phyloP scores from a whole-genome alignment of 1,284 basidiomycete genomes.

The Moesziomyces globuligerus region DNA sequence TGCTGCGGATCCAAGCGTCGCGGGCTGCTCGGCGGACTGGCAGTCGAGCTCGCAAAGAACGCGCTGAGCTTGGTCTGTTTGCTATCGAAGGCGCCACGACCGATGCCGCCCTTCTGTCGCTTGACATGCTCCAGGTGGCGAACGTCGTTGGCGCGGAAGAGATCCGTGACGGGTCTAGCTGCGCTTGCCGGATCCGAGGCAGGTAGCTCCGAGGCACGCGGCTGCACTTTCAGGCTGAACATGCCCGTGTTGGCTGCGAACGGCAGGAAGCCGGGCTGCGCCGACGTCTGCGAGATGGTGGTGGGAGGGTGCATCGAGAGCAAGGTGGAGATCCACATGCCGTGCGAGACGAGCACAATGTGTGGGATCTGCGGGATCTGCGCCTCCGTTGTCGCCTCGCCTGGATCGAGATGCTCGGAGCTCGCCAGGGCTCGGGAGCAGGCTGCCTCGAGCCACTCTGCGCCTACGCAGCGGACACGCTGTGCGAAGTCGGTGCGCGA shows the following conservation, averaged over 20 bases:
- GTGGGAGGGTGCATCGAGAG: slow-evolving; percentile 42
- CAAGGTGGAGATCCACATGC: slow-evolving; percentile 61
- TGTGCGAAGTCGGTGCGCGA: slow-evolving; percentile 18
- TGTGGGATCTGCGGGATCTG: slow-evolving; percentile 31
- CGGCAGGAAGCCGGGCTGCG: slow-evolving; percentile 26
- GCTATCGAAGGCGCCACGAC: slow-evolving; percentile 25
- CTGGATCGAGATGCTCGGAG: too few relatives aligned
- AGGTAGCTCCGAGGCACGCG: not conserved
- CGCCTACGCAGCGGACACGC: slow-evolving; percentile 22
- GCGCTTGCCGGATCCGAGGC: not conserved
- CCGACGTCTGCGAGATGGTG: slow-evolving; percentile 17
- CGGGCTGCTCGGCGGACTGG: too few relatives aligned
- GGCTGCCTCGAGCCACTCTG: slow-evolving; percentile 30
- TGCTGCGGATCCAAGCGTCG: too few relatives aligned
- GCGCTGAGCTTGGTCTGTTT: slow-evolving; percentile 33
- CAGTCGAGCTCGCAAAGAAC: slow-evolving; percentile 35
- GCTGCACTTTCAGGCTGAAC: slow-evolving; percentile 42
- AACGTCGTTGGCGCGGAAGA: slow-evolving; percentile 36
- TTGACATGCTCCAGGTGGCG: slow-evolving; percentile 33
- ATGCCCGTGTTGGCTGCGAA: slow-evolving; percentile 56
- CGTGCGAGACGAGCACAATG: slow-evolving; percentile 59
- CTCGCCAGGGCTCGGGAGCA: slow-evolving; percentile 2
- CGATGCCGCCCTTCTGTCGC: slow-evolving; percentile 40
- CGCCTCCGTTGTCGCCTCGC: not conserved
- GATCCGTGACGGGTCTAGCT: slow-evolving; percentile 7